Conservation (phyloP, 2,329 filamentous ascomycete species). For the Mycosphaerella sp. region DNA sequence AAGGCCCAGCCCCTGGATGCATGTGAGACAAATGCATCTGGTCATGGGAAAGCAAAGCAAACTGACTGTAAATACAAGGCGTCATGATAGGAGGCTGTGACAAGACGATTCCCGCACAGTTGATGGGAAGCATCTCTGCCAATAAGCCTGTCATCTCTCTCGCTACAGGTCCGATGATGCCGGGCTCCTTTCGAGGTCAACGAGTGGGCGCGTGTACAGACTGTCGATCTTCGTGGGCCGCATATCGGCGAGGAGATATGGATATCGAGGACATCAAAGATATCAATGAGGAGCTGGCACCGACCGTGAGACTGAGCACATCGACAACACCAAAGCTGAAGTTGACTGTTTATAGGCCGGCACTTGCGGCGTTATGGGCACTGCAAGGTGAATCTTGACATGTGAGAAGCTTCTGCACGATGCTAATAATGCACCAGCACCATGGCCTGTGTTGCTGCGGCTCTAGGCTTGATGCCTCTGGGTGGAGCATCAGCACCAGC, state of each 20-base stretch:
- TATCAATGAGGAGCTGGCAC: slow-evolving; percentile 66
- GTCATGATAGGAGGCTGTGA: slow-evolving; percentile 54
- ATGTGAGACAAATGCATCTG: slow-evolving; percentile 29
- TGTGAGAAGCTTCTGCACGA: too few species aligned
- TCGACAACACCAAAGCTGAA: background rate
- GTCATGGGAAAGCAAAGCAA: background rate
- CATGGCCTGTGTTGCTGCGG: slow-evolving; percentile 50
- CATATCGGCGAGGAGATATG: slow-evolving; percentile 57
- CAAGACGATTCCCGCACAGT: slow-evolving; percentile 65
- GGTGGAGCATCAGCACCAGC: slow-evolving; percentile 49
- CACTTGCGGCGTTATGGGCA: slow-evolving; percentile 54
- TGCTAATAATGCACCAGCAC: slow-evolving; percentile 37
- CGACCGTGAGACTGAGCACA: slow-evolving; percentile 47
- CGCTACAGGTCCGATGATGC: slow-evolving; percentile 69
- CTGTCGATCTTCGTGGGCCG: slow-evolving; percentile 67
- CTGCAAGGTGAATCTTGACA: slow-evolving; percentile 31
- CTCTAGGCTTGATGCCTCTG: slow-evolving; percentile 49
- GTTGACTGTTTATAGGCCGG: slow-evolving; percentile 29
- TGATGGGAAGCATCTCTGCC: slow-evolving; percentile 69
- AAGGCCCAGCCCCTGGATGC: slow-evolving; percentile 64
- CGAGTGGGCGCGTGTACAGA: slow-evolving; percentile 69
- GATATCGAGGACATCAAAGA: slow-evolving; percentile 65
- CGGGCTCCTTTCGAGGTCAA: slow-evolving; percentile 57
- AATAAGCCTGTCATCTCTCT: slow-evolving; percentile 65
- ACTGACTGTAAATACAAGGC: background rate